These are phyloP conservation scores for Epichloe glyceriae DNA, from an alignment of 2,329 filamentous ascomycete species.

Conservation along the genomic window DNA sequence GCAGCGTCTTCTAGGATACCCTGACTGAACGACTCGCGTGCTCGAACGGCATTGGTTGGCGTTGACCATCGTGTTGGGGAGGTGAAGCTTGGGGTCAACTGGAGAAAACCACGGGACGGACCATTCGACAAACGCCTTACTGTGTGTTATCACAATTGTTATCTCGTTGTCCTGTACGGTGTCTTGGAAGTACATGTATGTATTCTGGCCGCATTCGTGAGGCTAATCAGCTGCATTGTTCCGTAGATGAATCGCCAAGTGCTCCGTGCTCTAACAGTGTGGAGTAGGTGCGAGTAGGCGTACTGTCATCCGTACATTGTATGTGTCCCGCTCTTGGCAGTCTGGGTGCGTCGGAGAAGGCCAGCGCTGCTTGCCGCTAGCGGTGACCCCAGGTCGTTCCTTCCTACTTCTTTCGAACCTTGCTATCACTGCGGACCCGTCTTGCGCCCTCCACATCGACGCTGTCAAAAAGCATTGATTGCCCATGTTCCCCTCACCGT, in stretches of 20 bases:
- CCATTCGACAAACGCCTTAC: not conserved
- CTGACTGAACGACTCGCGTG: too few species aligned
- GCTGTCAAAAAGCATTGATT: not conserved
- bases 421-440: not conserved
- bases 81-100: too few species aligned
- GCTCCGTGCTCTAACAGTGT: not conserved
- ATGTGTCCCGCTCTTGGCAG: not conserved
- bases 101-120: not conserved
- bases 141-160: not conserved
- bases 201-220: not conserved
- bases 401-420: conserved; percentile 3
- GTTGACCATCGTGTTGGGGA: too few species aligned
- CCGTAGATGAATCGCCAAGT: not conserved
- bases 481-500: not conserved
- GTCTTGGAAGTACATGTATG: too few species aligned
- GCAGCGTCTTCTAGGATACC: too few species aligned
- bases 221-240: not conserved
- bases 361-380: not conserved
- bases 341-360: not conserved
- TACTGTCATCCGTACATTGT: too few species aligned
- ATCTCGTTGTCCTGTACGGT: too few species aligned
- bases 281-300: too few species aligned
- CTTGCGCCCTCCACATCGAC: not conserved
- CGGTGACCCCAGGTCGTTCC: not conserved
- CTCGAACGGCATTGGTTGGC: too few species aligned